phyloP scores from a whole-genome alignment of 2,329 filamentous ascomycete genomes.

The Aspergillus neotritici region DNA sequence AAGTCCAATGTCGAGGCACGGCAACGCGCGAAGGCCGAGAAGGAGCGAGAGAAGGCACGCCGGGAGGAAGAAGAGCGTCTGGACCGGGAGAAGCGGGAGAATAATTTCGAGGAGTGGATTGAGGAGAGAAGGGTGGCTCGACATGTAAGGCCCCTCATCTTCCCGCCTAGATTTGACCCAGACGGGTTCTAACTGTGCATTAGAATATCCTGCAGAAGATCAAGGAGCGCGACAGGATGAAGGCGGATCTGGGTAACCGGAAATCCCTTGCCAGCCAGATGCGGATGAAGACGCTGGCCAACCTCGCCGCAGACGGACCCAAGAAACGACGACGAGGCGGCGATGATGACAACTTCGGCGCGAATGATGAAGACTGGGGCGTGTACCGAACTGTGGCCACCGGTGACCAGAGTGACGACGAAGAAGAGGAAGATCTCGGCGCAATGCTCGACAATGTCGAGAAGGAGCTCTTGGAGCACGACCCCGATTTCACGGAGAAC shows the following conservation, averaged over 20 bases:
- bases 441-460: constrained; percentile 71
- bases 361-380: constrained; percentile 96
- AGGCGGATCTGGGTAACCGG: constrained; percentile 90
- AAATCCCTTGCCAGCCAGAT: constrained; percentile 95
- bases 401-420: constrained; percentile 72
- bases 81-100: constrained; percentile 77
- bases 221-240: constrained; percentile 87
- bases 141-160: constrained; percentile 32
- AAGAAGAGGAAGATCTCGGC: constrained; percentile 83
- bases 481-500: constrained; percentile 84
- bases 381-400: constrained; percentile 91
- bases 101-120: constrained; percentile 81
- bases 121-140: constrained; percentile 72
- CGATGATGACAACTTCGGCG: constrained; percentile 94
- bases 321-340: constrained; percentile 78
- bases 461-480: constrained; percentile 75
- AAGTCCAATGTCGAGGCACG: constrained; percentile 94
- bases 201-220: constrained; percentile 70
- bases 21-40: constrained; percentile 90
- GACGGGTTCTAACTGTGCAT: constrained; percentile 20
- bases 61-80: constrained; percentile 74
- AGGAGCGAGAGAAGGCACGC: constrained; percentile 84
- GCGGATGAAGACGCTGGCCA: constrained; percentile 97
- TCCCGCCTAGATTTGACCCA: neutral
- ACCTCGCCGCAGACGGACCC: constrained; percentile 84